Base-by-base conservation (phyloP, 176 grass and related monocot species). In the Poa pratensis region DNA sequence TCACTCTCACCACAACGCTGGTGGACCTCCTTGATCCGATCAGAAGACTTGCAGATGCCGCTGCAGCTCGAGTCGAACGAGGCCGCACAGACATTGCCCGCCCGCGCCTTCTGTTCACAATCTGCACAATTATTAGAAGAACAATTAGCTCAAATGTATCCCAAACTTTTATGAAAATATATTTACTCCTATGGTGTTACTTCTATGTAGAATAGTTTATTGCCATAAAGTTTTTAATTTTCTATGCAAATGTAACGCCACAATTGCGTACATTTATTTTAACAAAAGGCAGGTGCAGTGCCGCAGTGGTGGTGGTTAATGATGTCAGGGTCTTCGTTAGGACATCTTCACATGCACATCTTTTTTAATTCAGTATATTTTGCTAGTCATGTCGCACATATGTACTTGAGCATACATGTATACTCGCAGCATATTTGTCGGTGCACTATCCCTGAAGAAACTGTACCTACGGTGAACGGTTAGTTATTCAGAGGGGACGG, bases 61-160 rank as follows among this genome's bases (percentile, higher is more conserved):
- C 87, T 92, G 32, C 90, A 92, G 69, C 84, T 92, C 84, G 69
- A 86, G 71, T 92, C 87, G n/a, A 92, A 92, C 0, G 90, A 92
- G 0, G 90, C 90, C 1, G 59, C 80, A 1, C 90, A 92, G 9
- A 84, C 80, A 26, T 87, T 92, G 32, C 90, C 90, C 2, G 84
- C 84, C 61, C 86, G 90, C 7, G 80, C 90, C 35, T 92, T 89
- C 84, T 80, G 80, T 55, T 92, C 87, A 17, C 90, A 92, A 28
- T 89, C 90, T 92, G 69, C 71, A 73, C 27, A 61, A 65, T 51
- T 26, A 22, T 23, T 14, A 35, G 4, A 49, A 5, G 18, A 48
- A 50, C n/a, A 26, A 28, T 72, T 42, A 69, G 17, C 17, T 72
- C 53, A 72, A 71, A 50, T 43, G 37, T 42, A 5, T 39, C 20